These are phyloP conservation scores for Fusarium musae DNA, from an alignment of 2,329 filamentous ascomycete genomes.

Conservation along the genomic window DNA sequence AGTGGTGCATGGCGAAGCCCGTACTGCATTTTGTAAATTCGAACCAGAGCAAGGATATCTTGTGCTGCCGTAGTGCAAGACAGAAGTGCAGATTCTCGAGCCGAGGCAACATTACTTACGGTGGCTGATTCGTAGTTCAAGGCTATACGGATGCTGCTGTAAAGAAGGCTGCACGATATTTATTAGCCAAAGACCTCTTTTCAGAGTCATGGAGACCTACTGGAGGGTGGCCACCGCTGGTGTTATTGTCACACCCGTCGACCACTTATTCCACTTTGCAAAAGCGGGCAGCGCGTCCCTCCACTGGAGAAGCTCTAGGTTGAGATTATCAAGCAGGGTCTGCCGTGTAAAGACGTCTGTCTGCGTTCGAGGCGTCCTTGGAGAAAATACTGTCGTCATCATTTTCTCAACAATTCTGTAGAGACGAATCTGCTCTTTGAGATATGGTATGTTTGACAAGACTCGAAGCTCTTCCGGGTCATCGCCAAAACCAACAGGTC, in stretches of 20 bases:
- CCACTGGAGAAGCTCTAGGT: not conserved
- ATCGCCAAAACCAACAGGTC: not conserved
- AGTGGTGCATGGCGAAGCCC: constrained; percentile 2
- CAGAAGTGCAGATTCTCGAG: not conserved
- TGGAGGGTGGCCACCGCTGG: not conserved
- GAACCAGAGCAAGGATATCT: not conserved
- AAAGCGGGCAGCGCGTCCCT: not conserved
- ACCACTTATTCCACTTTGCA: constrained; percentile 3
- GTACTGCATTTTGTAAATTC: not conserved
- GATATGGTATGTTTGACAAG: constrained; percentile 1
- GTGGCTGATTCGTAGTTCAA: not conserved
- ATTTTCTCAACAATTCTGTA: constrained; percentile 2
- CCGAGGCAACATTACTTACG: not conserved
- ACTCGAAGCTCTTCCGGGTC: not conserved
- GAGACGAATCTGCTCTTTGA: constrained; percentile 3
- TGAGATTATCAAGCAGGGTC: not conserved
- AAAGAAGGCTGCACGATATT: not conserved
- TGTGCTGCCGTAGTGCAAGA: not conserved
- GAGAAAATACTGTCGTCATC: constrained; percentile 3
- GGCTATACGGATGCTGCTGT: not conserved
- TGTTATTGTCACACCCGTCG: not conserved
- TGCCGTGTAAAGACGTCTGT: not conserved
- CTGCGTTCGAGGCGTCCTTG: not conserved
- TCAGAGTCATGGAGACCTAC: not conserved
- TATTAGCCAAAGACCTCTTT: rapidly evolving